Base-by-base conservation (phyloP, 176 grass and related monocot species). In the Poa annua region DNA sequence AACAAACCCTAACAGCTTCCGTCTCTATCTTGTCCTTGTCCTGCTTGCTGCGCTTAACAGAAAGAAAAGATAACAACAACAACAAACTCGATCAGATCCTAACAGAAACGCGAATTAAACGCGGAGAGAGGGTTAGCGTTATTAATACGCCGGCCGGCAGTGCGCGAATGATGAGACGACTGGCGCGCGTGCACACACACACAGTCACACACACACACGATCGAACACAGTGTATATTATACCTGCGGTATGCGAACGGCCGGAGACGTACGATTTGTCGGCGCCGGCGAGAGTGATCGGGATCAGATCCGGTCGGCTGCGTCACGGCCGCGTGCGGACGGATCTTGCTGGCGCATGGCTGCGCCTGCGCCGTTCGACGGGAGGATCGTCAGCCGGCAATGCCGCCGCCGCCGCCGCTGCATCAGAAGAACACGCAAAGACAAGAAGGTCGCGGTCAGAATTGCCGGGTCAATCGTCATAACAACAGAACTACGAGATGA, bases 251-350 rank as follows among this genome's bases (percentile, higher is more conserved):
- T 3, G 51, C 13, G 32, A 42, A 56, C 36, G 52, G 74, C 52
- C 52, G 53, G 75, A 76, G 33, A 24, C n/a, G n/a, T n/a, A n/a
- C 20, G 74, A 39, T 65, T 7, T 13, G 44, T 34, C 64, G 48
- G 17, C n/a, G 34, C 36, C 8, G 24, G 66, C 21, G 36, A 38
- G 38, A 13, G 35, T 35, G 66, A 0, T 10, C 6, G 60, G 22
- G 29, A 52, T 84, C 82, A 84, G 73, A 84, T 84, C 82, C 73
- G 60, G 71, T 12, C 33, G 82, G 44, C 8, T 47, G 45, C 20
- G 82, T 38, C 11, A 55, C 42, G 26, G 71, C 9, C 38, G 7
- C 19, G 14, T 59, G 25, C 20, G 38, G 63, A 59, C 52, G 70
- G 64, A 80, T 71, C 80, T 63, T 51, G 63, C 70, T 5, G 51